phyloP scores from a whole-genome alignment of 2,329 filamentous ascomycete species.

The Cephalotrichum gorgonifer region DNA sequence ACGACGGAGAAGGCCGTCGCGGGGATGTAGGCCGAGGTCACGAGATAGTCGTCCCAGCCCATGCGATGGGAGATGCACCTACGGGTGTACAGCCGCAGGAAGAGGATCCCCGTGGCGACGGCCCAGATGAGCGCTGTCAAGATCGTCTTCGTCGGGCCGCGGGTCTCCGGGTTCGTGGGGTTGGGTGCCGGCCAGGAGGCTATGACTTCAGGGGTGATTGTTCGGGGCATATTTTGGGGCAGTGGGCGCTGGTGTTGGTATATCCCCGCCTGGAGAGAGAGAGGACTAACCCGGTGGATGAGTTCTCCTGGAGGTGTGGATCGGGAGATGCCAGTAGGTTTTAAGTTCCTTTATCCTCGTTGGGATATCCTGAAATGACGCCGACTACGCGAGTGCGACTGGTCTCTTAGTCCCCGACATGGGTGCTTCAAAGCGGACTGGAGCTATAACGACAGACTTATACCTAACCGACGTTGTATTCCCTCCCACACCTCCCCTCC shows the following conservation, averaged over 20 bases:
- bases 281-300: too few species aligned
- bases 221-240: background rate
- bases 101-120: slow-evolving; percentile 19
- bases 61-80: slow-evolving; percentile 21
- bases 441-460: too few species aligned
- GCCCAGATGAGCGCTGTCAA: slow-evolving; percentile 15
- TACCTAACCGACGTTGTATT: too few species aligned
- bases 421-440: too few species aligned
- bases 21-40: slow-evolving; percentile 24
- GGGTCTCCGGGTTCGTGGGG: slow-evolving; percentile 19
- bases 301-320: too few species aligned
- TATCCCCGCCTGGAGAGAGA: background rate
- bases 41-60: slow-evolving; percentile 24
- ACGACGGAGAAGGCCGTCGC: slow-evolving; percentile 19
- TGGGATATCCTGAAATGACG: too few species aligned
- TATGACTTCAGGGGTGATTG: slow-evolving; percentile 11
- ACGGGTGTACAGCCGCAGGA: slow-evolving; percentile 24
- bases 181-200: slow-evolving; percentile 21
- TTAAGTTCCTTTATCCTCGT: background rate
- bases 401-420: too few species aligned
- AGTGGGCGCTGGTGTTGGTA: background rate
- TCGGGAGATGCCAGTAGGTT: background rate
- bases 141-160: slow-evolving; percentile 17
- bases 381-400: too few species aligned
- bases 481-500: too few species aligned